Base-by-base conservation (phyloP, 768 basidiomycete genomes). In the Bullera alba region DNA sequence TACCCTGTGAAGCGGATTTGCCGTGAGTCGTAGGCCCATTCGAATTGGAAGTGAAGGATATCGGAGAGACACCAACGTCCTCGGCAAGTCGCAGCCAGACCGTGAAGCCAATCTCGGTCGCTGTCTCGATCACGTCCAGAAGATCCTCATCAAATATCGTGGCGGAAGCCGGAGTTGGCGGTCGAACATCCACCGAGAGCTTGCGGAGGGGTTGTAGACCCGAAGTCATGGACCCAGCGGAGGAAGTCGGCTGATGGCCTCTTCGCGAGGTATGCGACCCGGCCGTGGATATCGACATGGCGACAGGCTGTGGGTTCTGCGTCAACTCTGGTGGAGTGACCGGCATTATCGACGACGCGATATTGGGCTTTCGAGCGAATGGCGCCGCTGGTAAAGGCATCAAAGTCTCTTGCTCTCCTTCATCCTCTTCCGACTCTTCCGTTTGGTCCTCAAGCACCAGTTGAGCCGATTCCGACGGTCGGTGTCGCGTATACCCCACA, bases 11-110 rank as follows among this genome's bases (percentile, higher is more conserved):
- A 16, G 29, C 27, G 2, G 49, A 46, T 44, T 64, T 67, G 27
- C 25, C 19, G 34, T 67, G 65, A 7, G 27, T 23, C 37, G 44
- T 29, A 2, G 12, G 15, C 5, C 35, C 14, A n/a, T n/a, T n/a
- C n/a, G n/a, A n/a, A n/a, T n/a, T n/a, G n/a, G 12, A 14, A 6
- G 27, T 19, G 16, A 26, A 34, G 41, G 52, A 49, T 7, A 54
- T 46, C 15, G 59, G 59, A 1, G 64, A 52, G 3, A 54, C 54
- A 7, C 57, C 58, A n/a, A 87, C 71, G 54, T 85, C 77, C 49
- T 84, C 83, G 56, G 83, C 82, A 66, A 90, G 81, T 76, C 84
- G 79, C 51, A 82, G 77, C 87, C 90, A 96, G 21, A 88, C 84
- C 22, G 78, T 76, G 10, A 85, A 84, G 8, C 88, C 90, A 12